These are phyloP conservation scores for Phaffia australis DNA, from an alignment of 768 basidiomycete species.

Conservation along the genomic window DNA sequence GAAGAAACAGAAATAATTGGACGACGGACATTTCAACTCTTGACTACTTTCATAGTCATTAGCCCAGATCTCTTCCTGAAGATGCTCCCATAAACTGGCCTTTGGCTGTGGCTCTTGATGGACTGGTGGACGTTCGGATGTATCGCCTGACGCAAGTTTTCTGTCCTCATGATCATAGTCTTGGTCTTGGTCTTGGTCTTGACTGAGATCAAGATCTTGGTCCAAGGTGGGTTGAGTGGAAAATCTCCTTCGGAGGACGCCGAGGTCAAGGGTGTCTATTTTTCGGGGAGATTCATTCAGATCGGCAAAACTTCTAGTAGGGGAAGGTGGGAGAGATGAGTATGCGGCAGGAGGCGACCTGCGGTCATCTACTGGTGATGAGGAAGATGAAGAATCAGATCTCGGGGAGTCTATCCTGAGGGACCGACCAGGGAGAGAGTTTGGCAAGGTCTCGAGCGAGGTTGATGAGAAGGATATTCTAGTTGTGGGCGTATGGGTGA, in stretches of 20 bases:
- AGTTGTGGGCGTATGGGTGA: neutral
- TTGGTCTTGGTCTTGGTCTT: neutral
- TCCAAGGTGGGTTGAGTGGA: neutral
- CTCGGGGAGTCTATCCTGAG: too few species aligned
- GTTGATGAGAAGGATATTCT: constrained; percentile 2
- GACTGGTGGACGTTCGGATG: neutral
- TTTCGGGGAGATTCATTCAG: constrained; percentile 1
- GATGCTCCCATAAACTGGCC: constrained; percentile 65
- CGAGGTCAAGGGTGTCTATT: constrained; percentile 13
- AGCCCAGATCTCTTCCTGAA: constrained; percentile 73
- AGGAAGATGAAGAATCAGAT: neutral
- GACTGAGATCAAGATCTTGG: neutral
- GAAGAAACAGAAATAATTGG: neutral
- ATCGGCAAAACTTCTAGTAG: constrained; percentile 9
- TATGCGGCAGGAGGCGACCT: constrained; percentile 15
- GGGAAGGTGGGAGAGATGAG: constrained; percentile 20
- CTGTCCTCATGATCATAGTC: neutral
- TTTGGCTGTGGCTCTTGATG: neutral
- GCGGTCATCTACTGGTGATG: neutral
- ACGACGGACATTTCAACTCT: constrained; percentile 55
- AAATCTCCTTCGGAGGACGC: neutral
- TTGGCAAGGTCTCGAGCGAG: too few species aligned
- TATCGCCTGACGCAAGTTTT: neutral
- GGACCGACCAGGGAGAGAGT: too few species aligned
- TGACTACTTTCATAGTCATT: constrained; percentile 93